These are phyloP conservation scores for Plasmopara viticola DNA, from an alignment of 352 stramenopile species.

Conservation along the genomic window DNA sequence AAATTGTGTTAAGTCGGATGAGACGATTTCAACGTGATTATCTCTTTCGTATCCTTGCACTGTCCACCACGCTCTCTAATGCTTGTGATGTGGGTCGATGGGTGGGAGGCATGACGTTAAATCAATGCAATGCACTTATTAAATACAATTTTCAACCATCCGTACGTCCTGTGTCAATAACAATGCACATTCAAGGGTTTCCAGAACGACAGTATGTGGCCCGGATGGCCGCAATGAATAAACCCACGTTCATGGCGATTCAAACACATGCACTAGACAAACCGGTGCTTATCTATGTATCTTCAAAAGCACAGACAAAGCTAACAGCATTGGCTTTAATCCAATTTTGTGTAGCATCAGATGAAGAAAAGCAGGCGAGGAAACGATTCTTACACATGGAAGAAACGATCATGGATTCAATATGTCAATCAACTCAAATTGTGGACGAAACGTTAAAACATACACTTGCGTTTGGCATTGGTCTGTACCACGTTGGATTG, in stretches of 20 bases:
- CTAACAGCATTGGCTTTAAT: conserved; percentile 98
- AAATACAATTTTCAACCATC: conserved; percentile 94
- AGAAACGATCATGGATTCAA: conserved; percentile 84
- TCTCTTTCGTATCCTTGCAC: conserved; percentile 87
- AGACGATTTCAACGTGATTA: conserved; percentile 69
- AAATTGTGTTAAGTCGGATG: conserved; percentile 88
- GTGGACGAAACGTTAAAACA: conserved; percentile 91
- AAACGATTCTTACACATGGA: conserved; percentile 93
- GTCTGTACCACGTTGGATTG: conserved; percentile 94
- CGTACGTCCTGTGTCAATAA: conserved; percentile 95
- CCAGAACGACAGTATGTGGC: conserved; percentile 95
- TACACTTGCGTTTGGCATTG: conserved; percentile 97
- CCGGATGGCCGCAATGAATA: conserved; percentile 99
- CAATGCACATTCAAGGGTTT: conserved; percentile 96
- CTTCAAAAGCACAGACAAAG: conserved; percentile 96
- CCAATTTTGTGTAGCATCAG: conserved; percentile 74
- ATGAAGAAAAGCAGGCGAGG: conserved; percentile 80
- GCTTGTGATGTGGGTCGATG: conserved; percentile 93
- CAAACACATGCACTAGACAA: conserved; percentile 92
- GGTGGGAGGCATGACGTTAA: conserved; percentile 86
- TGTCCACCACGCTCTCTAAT: conserved; percentile 97
- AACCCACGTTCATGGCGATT: conserved; percentile 97
- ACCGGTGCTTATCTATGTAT: conserved; percentile 97
- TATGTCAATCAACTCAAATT: conserved; percentile 74
- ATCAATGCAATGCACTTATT: conserved; percentile 28